Conservation (phyloP, 2,329 filamentous ascomycete genomes). For the Aspergillus sp. region DNA sequence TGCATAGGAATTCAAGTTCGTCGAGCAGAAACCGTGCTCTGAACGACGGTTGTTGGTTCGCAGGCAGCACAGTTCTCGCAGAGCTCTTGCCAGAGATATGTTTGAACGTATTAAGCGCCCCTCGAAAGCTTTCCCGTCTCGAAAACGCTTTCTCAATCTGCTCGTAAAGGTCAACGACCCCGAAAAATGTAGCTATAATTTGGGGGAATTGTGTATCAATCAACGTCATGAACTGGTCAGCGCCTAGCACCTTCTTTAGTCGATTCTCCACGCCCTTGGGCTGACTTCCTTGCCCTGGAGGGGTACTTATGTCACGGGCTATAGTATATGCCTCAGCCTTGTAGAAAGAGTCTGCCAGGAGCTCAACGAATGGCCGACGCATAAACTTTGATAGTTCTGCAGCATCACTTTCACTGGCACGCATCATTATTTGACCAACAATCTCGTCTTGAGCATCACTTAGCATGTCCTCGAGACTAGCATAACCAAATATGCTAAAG, state of each 20-base stretch:
- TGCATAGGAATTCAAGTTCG: conserved; percentile 76
- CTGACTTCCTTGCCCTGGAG: conserved; percentile 43
- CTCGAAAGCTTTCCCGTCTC: conserved; percentile 58
- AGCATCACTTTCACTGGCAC: conserved; percentile 66
- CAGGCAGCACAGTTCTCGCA: conserved; percentile 65
- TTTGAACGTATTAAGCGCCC: conserved; percentile 64
- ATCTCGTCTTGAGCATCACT: conserved; percentile 72
- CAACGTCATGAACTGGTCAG: conserved; percentile 61
- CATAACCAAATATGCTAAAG: conserved; percentile 80
- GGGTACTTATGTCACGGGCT: conserved; percentile 66
- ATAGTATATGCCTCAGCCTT: conserved; percentile 82
- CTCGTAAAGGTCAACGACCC: conserved; percentile 74
- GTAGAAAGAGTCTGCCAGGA: conserved; percentile 70
- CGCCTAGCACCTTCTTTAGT: conserved; percentile 69
- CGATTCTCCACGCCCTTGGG: conserved; percentile 62
- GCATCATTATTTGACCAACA: conserved; percentile 79
- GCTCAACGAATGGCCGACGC: conserved; percentile 51
- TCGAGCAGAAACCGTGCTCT: conserved; percentile 72
- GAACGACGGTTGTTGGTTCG: conserved; percentile 85
- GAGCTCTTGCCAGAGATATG: conserved; percentile 69
- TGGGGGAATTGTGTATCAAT: conserved; percentile 72
- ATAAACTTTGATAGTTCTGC: conserved; percentile 61
- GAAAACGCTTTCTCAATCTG: conserved; percentile 67
- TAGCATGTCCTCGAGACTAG: conserved; percentile 67
- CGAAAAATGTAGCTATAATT: conserved; percentile 74